These are phyloP conservation scores for Carex arenaria DNA, from an alignment of 202 grass and related monocot species.

Conservation along the genomic window DNA sequence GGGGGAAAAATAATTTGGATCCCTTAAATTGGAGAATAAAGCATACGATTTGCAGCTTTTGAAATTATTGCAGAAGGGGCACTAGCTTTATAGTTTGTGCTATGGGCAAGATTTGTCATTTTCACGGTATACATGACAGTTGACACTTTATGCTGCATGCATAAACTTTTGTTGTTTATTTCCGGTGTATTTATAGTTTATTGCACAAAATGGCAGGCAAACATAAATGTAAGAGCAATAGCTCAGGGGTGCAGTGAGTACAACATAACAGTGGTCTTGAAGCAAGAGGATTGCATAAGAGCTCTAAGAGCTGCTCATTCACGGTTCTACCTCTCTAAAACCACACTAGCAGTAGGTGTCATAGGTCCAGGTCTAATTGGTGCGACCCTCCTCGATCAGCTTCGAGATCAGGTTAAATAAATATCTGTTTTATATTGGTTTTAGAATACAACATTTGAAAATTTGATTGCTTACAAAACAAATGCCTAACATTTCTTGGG, in stretches of 20 bases:
- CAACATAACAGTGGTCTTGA: constrained; percentile 97
- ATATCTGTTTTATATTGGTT: neutral
- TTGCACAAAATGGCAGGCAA: constrained; percentile 45
- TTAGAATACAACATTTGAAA: neutral
- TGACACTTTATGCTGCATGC: neutral
- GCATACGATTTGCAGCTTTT: neutral
- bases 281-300: constrained; percentile 94
- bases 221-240: constrained; percentile 97
- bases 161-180: neutral
- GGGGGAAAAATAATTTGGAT: neutral
- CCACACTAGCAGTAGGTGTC: constrained; percentile 76
- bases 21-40: neutral
- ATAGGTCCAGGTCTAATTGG: constrained; percentile 96
- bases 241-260: constrained; percentile 98
- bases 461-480: neutral
- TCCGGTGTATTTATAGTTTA: constrained; percentile 2
- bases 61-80: neutral
- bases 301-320: constrained; percentile 85
- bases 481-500: constrained; percentile 1
- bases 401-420: constrained; percentile 74
- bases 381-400: constrained; percentile 76
- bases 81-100: neutral
- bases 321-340: constrained; percentile 92
- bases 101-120: neutral
- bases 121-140: neutral